phyloP scores from a whole-genome alignment of 2,329 filamentous ascomycete species.

The Fusarium gaditjirri region DNA sequence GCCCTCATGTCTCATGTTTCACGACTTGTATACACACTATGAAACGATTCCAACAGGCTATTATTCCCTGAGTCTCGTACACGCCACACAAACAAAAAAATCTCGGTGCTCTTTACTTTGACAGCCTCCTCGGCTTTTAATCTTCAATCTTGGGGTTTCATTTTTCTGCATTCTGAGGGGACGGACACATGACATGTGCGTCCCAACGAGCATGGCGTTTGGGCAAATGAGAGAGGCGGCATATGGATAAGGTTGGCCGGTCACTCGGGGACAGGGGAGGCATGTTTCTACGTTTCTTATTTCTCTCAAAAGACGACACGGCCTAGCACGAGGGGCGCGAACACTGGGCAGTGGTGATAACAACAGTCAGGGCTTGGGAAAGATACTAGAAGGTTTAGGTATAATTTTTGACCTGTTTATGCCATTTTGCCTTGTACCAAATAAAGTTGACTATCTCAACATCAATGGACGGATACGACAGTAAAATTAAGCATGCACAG shows the following conservation, averaged over 20 bases:
- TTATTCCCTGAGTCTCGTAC: slow-evolving; percentile 18
- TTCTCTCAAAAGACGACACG: slow-evolving; percentile 26
- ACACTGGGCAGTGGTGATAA: neutral
- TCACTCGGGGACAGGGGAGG: slow-evolving; percentile 17
- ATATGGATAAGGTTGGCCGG: slow-evolving; percentile 32
- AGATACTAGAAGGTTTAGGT: neutral
- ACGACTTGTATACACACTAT: slow-evolving; percentile 45
- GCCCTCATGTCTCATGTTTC: slow-evolving; percentile 15
- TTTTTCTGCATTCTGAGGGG: slow-evolving; percentile 40
- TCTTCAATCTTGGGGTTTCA: slow-evolving; percentile 22
- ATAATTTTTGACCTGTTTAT: neutral
- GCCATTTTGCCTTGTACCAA: neutral
- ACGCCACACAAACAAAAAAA: slow-evolving; percentile 29
- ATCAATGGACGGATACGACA: neutral
- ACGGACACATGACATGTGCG: slow-evolving; percentile 35
- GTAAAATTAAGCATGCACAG: neutral
- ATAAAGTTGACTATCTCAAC: neutral
- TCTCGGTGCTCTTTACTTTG: slow-evolving; percentile 30
- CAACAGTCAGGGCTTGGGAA: neutral
- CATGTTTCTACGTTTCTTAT: slow-evolving; percentile 24
- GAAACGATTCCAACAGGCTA: slow-evolving; percentile 44
- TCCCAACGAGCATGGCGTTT: slow-evolving; percentile 49
- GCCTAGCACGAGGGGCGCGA: slow-evolving; percentile 13
- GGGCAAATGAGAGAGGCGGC: slow-evolving; percentile 40
- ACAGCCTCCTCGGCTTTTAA: slow-evolving; percentile 32